Evolutionary conservation across 331 rosid species (phyloP).

Genomic region (Cydonia oblonga): DNA sequence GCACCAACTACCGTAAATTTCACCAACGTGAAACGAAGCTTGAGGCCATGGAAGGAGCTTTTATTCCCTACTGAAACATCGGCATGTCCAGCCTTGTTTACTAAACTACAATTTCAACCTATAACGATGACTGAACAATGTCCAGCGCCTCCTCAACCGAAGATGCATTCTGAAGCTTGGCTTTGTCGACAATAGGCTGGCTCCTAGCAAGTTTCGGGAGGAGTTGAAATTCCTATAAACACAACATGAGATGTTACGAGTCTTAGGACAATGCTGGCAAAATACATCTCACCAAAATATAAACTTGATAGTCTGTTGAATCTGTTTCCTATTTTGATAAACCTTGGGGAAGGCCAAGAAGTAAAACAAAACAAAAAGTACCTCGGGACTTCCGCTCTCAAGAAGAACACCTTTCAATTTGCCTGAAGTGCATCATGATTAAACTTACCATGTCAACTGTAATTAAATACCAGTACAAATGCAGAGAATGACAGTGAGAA

Average conservation of each 20-base stretch:
- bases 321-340: too few relatives aligned
- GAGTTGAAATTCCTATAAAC: slow-evolving; percentile 67
- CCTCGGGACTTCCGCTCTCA: slow-evolving; percentile 91
- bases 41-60: neutral
- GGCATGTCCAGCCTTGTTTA: too few relatives aligned
- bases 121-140: slow-evolving; percentile 43
- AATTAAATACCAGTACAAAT: too few relatives aligned
- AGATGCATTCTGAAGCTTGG: slow-evolving; percentile 64
- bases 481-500: neutral
- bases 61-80: neutral
- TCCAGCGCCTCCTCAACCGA: slow-evolving; percentile 79
- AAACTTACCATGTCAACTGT: slow-evolving; percentile 12
- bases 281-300: neutral
- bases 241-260: neutral
- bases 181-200: slow-evolving; percentile 60
- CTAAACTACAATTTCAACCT: slow-evolving; percentile 27
- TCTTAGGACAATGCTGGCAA: neutral
- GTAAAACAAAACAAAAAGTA: slow-evolving; percentile 10
- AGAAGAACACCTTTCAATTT: slow-evolving; percentile 85
- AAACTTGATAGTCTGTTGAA: too few relatives aligned
- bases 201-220: slow-evolving; percentile 81
- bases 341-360: neutral
- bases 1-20: neutral
- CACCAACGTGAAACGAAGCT: neutral
- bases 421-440: slow-evolving; percentile 31